phyloP scores from a whole-genome alignment of 345 rosid genomes.

The Camelina hispida region DNA sequence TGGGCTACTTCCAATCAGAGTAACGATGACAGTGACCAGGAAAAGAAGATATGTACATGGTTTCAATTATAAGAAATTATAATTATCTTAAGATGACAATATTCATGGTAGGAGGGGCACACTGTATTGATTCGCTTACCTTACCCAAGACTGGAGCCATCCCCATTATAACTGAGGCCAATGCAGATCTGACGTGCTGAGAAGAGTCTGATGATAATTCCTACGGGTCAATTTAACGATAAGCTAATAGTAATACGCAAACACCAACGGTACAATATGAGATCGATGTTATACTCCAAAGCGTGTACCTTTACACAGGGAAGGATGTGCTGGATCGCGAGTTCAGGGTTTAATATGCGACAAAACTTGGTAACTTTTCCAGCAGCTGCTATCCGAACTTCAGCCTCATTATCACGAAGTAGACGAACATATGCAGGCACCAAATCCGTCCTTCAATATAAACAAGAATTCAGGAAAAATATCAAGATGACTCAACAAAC shows the following conservation, averaged over 20 bases:
- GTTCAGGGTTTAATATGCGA: constrained; percentile 86
- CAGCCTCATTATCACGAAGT: constrained; percentile 98
- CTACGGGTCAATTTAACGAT: constrained; percentile 44
- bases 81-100: not conserved
- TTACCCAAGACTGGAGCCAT: constrained; percentile 83
- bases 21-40: constrained; percentile 3
- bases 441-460: constrained; percentile 64
- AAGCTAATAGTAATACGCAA: not conserved
- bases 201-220: constrained; percentile 81
- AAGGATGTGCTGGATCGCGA: constrained; percentile 79
- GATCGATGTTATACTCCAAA: constrained; percentile 6
- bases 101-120: not conserved
- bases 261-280: not conserved
- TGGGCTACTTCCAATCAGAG: not conserved
- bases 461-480: not conserved
- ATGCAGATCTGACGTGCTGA: constrained; percentile 82
- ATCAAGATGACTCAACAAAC: constrained; percentile 25
- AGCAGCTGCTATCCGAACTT: constrained; percentile 98
- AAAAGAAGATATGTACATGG: constrained; percentile 8
- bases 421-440: constrained; percentile 94
- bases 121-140: constrained; percentile 36
- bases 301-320: constrained; percentile 84
- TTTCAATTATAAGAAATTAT: not conserved
- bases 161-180: constrained; percentile 92
- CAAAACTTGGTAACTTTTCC: constrained; percentile 95